These are phyloP conservation scores for Schizothecium vesticola DNA, from an alignment of 495 filamentous ascomycete genomes.

Conservation along the genomic window DNA sequence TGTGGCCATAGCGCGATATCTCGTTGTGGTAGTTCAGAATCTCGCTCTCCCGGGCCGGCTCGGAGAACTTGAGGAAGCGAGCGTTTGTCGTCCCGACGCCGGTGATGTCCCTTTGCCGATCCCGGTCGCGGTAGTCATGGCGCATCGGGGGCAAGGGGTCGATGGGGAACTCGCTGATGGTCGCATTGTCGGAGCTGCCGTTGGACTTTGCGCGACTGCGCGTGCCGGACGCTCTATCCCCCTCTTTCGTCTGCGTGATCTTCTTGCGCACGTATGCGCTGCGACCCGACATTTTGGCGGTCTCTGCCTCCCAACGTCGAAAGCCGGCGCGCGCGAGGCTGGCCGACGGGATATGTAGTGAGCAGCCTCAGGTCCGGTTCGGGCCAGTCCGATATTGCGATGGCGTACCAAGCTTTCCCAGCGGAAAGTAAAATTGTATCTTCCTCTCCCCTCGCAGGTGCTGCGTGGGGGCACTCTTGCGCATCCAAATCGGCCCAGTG, in stretches of 20 bases:
- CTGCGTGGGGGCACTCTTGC: background rate
- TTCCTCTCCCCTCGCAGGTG: background rate
- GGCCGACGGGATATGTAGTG: background rate
- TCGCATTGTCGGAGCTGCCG: conserved; percentile 37
- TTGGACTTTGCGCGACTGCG: conserved; percentile 30
- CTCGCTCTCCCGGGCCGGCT: conserved; percentile 29
- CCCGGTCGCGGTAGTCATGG: conserved; percentile 11
- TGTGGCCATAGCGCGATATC: conserved; percentile 22
- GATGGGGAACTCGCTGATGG: conserved; percentile 30
- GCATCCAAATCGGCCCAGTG: background rate
- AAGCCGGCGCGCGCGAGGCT: background rate
- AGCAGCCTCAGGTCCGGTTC: background rate
- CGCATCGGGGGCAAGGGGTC: conserved; percentile 21
- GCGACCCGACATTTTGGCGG: conserved; percentile 45
- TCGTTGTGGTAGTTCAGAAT: conserved; percentile 24
- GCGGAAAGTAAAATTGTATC: background rate
- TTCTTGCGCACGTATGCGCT: conserved; percentile 52
- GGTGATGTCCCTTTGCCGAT: conserved; percentile 22
- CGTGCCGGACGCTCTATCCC: conserved; percentile 15
- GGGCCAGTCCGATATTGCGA: background rate
- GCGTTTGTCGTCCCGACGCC: conserved; percentile 38
- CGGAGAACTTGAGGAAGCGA: conserved; percentile 40
- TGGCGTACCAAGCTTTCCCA: background rate
- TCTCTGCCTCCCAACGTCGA: background rate
- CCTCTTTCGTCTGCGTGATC: conserved; percentile 41